A percentile compares a stretch with the other conserved stretches of the same genome.
Evolutionary conservation across 108 stramenopile species (phyloP).

Genomic region (Nannochloropsis gaditana): DNA sequence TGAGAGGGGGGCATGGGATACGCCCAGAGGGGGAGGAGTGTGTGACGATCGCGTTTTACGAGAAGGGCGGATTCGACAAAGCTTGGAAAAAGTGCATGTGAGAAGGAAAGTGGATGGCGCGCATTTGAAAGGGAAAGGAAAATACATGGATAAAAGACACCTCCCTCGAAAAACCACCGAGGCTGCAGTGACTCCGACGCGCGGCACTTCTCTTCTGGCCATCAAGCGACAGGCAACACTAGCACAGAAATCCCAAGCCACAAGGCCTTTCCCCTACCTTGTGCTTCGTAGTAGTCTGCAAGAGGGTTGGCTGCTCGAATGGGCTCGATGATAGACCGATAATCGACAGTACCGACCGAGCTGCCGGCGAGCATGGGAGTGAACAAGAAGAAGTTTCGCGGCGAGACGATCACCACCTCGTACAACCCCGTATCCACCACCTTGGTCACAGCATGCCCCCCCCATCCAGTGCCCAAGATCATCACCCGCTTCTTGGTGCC

Average conservation of each 20-base stretch:
- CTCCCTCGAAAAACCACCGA: too few species aligned
- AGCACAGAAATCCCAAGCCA: not conserved
- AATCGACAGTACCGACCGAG: slow-evolving; percentile 84
- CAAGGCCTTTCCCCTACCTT: not conserved
- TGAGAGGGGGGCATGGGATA: too few species aligned
- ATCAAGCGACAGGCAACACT: too few species aligned
- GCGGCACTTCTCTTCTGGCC: too few species aligned
- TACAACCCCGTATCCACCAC: slow-evolving; percentile 60
- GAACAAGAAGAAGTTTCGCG: slow-evolving; percentile 87
- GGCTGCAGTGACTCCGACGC: too few species aligned
- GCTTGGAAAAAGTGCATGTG: too few species aligned
- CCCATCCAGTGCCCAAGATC: slow-evolving; percentile 90
- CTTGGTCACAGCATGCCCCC: slow-evolving; percentile 74
- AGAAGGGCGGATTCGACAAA: too few species aligned
- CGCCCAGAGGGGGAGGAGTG: too few species aligned
- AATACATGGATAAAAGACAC: too few species aligned
- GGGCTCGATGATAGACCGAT: slow-evolving; percentile 78
- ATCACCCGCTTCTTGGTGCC: slow-evolving; percentile 56
- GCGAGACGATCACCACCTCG: slow-evolving; percentile 57
- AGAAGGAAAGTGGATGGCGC: too few species aligned
- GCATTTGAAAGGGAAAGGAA: too few species aligned
- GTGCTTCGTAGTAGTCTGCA: slow-evolving; percentile 71
- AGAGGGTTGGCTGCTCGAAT: slow-evolving; percentile 78
- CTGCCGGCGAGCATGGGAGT: slow-evolving; percentile 93
- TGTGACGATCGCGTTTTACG: too few species aligned